Base-by-base conservation (phyloP, 2,329 filamentous ascomycete genomes). In the Amylocarpus encephaloides region DNA sequence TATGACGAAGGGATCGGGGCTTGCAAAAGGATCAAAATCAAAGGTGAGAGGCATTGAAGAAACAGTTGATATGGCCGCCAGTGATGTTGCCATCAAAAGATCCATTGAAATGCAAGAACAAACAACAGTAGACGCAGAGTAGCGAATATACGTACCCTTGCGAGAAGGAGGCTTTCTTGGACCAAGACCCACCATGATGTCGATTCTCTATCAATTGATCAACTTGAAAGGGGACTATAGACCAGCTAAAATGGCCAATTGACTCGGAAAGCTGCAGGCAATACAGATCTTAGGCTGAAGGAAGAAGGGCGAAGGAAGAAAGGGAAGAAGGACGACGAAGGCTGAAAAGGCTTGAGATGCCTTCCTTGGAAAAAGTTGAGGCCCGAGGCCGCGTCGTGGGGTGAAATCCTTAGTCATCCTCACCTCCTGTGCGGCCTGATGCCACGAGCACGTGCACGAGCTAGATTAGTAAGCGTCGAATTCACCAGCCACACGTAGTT, bases 151-250 rank as follows among this genome's bases (percentile, higher is more conserved):
- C 54, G 34, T 50, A 87, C 86, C 86, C 79, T 86, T 88, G 64
- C 83, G 81, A 71, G 82, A 83, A 40, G 81, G 82, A 56, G 76
- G 75, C 64, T 75, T 78, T 67, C 79, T 81, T 56, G 82, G 78
- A 65, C 80, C 78, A 55, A 82, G 61, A 62, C 78, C 77, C 59
- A 84, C 80, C 82, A 85, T 85, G 50, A 66, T 59, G 53, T 19
- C 40, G 44, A 36, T 39, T 38, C 33, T 43, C 36, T 15, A 41
- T 19, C 15, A 39, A 33, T 47, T 43, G 36, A 22, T 13, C 18
- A 32, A 19, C 13, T 16, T 11, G 6, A 19, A 40, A 11, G 38
- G 16, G 38, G 13, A 19, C 2, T 11, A 19, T 16, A 40, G 38
- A 40, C n/a, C 2, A 16, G 13, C n/a, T 18, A 19, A 18, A 40